A percentile compares a stretch with the other conserved stretches of the same genome.
Conservation (phyloP, 176 grass and related monocot genomes). For the Aegilops umbellulata region DNA sequence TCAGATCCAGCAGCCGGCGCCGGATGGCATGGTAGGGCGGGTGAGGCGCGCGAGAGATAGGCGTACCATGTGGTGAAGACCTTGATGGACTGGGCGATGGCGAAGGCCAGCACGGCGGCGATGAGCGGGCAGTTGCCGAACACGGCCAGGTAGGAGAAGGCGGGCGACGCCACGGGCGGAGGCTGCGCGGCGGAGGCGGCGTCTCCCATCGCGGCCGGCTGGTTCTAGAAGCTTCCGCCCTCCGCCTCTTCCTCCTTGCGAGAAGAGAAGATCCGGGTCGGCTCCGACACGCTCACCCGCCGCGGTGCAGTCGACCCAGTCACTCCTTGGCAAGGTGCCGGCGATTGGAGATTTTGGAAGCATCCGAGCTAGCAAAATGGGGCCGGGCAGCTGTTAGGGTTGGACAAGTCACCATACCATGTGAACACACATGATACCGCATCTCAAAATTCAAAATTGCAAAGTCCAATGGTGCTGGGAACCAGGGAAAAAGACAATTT, state of each 20-base stretch:
- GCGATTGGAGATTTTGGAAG: not conserved
- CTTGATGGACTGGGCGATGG: conserved; percentile 74
- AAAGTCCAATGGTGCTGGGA: too few relatives aligned
- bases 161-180: conserved; percentile 17
- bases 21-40: not conserved
- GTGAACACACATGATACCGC: too few relatives aligned
- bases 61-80: conserved; percentile 86
- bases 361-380: not conserved
- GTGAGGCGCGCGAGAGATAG: not conserved
- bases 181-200: conserved; percentile 5
- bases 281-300: not conserved
- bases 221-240: not conserved
- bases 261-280: not conserved
- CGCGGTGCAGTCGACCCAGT: not conserved
- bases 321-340: not conserved
- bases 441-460: too few relatives aligned
- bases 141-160: conserved; percentile 67
- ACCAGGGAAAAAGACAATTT: too few relatives aligned
- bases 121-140: conserved; percentile 73
- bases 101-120: conserved; percentile 69
- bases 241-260: not conserved
- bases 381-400: not conserved
- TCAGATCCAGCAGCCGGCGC: conserved; percentile 24
- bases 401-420: not conserved
- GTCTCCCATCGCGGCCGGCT: conserved; percentile 23